A percentile compares a stretch with the other conserved stretches of the same genome.
These are phyloP conservation scores for Pisolithus marmoratus DNA, from an alignment of 768 basidiomycete species.

Conservation along the genomic window DNA sequence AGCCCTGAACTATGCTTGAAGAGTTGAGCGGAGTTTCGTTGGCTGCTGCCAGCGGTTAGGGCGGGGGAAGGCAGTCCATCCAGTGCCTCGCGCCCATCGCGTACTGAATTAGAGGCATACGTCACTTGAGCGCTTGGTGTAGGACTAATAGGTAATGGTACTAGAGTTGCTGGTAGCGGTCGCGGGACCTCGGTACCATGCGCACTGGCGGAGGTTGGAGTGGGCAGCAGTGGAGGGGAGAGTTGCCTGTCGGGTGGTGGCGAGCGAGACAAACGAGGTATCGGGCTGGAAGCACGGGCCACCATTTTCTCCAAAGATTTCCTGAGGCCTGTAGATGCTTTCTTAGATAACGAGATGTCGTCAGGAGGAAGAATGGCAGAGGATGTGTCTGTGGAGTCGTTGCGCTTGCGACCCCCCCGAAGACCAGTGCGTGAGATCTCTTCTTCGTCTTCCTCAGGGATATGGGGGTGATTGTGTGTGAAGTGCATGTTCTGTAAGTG, in stretches of 20 bases:
- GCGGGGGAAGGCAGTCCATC: slow-evolving; percentile 27
- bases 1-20: slow-evolving; percentile 42
- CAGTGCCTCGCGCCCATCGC: slow-evolving; percentile 21
- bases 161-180: slow-evolving; percentile 14
- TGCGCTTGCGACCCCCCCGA: slow-evolving; percentile 18
- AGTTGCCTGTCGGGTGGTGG: slow-evolving; percentile 11
- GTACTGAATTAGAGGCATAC: not conserved
- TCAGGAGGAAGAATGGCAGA: slow-evolving; percentile 30
- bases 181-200: slow-evolving; percentile 18
- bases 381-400: slow-evolving; percentile 20
- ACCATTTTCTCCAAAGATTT: slow-evolving; percentile 12
- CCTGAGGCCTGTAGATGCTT: slow-evolving; percentile 8
- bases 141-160: slow-evolving; percentile 18
- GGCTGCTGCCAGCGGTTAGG: slow-evolving; percentile 18
- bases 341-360: slow-evolving; percentile 4
- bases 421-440: slow-evolving; percentile 30
- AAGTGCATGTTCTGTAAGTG: slow-evolving; percentile 35
- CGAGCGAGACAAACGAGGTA: slow-evolving; percentile 19
- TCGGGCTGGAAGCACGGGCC: slow-evolving; percentile 10
- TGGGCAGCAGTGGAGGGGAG: slow-evolving; percentile 19
- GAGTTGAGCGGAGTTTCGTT: slow-evolving; percentile 20
- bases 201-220: slow-evolving; percentile 23
- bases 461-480: slow-evolving; percentile 50
- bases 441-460: slow-evolving; percentile 68
- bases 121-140: slow-evolving; percentile 12